Evolutionary conservation across 2,329 filamentous ascomycete species (phyloP).

Genomic region (Botrytis deweyae): DNA sequence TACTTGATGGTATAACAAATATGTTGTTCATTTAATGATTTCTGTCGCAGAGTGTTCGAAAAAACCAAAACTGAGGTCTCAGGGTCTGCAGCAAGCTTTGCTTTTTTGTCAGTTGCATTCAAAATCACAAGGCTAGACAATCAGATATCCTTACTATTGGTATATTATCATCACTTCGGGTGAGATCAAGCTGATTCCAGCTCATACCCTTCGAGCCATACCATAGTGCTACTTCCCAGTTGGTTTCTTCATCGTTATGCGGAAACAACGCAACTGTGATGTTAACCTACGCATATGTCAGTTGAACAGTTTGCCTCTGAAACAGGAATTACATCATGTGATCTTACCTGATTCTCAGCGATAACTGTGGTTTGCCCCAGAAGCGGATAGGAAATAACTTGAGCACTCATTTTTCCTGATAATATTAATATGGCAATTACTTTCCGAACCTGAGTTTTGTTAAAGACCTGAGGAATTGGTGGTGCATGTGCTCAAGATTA

Average conservation of each 20-base stretch:
- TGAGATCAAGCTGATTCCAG: conserved; percentile 15
- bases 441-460: background rate
- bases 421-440: background rate
- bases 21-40: background rate
- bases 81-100: background rate
- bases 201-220: background rate
- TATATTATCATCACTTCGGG: background rate
- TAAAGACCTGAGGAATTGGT: background rate
- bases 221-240: conserved; percentile 19
- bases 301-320: background rate
- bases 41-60: background rate
- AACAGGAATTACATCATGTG: too few relatives aligned
- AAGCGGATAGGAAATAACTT: conserved; percentile 7
- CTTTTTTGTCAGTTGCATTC: background rate
- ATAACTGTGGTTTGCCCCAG: conserved; percentile 4
- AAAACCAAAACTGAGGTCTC: background rate
- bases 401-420: conserved; percentile 5
- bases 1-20: conserved; percentile 7
- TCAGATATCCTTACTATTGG: background rate
- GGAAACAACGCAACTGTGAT: conserved; percentile 13
- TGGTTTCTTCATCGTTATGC: background rate
- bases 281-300: background rate
- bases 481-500: background rate
- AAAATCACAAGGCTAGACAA: background rate
- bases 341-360: background rate